Percentiles rank a stretch among this genome's conserved stretches.
phyloP scores from a whole-genome alignment of 2,329 filamentous ascomycete species.

The Ascochyta viciae-villosae region DNA sequence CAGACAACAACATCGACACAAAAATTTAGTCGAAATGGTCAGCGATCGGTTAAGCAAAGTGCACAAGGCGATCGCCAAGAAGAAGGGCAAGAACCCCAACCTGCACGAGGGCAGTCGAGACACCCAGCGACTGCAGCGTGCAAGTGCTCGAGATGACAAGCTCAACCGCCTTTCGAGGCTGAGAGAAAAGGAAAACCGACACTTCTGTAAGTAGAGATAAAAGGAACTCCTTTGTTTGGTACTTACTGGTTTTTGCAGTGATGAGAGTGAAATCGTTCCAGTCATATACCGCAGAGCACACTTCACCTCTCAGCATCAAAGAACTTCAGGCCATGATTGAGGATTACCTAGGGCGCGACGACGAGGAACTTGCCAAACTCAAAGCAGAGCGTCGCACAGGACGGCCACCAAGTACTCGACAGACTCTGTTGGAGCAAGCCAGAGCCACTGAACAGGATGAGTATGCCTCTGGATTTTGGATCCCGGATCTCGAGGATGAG shows the following conservation, averaged over 20 bases:
- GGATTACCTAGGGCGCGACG: slow-evolving; percentile 65
- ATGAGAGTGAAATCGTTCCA: slow-evolving; percentile 76
- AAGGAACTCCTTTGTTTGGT: too few relatives aligned
- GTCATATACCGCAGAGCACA: slow-evolving; percentile 64
- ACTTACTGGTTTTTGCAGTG: slow-evolving; percentile 55
- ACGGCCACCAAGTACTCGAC: slow-evolving; percentile 76
- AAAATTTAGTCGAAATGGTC: slow-evolving; percentile 34
- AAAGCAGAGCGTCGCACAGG: slow-evolving; percentile 78
- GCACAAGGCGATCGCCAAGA: slow-evolving; percentile 88
- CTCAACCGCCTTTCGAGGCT: slow-evolving; percentile 74
- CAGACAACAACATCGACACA: slow-evolving; percentile 16
- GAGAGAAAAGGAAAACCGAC: slow-evolving; percentile 75
- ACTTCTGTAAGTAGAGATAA: slow-evolving; percentile 64
- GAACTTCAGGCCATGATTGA: slow-evolving; percentile 62
- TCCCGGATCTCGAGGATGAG: slow-evolving; percentile 77
- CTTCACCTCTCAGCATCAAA: slow-evolving; percentile 55
- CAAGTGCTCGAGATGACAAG: slow-evolving; percentile 81
- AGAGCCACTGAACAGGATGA: slow-evolving; percentile 77
- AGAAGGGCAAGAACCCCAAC: slow-evolving; percentile 75
- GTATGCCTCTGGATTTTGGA: slow-evolving; percentile 82
- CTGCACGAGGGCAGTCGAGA: slow-evolving; percentile 91
- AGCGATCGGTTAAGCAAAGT: slow-evolving; percentile 77
- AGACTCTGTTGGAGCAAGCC: slow-evolving; percentile 77
- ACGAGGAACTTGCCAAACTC: slow-evolving; percentile 71
- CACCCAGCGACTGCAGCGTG: slow-evolving; percentile 79